Base-by-base conservation (phyloP, 2,329 filamentous ascomycete species). In the Colletotrichum scovillei region DNA sequence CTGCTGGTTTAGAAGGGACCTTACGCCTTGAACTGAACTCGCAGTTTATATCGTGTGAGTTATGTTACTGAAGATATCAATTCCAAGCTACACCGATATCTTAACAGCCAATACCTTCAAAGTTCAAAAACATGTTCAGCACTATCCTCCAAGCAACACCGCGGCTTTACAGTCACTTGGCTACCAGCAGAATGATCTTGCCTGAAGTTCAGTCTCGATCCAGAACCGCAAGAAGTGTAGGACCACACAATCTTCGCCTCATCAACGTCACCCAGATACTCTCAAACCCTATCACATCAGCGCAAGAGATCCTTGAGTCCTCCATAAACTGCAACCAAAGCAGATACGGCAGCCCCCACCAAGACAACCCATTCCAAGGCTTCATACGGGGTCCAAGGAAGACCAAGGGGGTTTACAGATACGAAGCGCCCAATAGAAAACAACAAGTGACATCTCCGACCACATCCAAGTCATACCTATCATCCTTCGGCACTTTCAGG, bases 241-340 rank as follows among this genome's bases (percentile, higher is more conserved):
- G 4, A 11, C 8, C 5, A 49, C 19, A 49, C 3, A n/a, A 49
- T 0, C 2, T 7, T 0, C 1, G 19, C 19, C 42, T 11, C 19
- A 8, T 2, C 3, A 49, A 49, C 3, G 8, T 0, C 8, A 49
- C 19, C 0, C 0, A 49, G 7, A 22, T 8, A 49, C 19, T n/a
- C 0, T 0, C 16, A n/a, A n/a, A 0, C 16, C 8, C 19, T 49
- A 0, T 4, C 7, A 0, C 4, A n/a, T n/a, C 19, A 22, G 16
- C 42, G 2, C 19, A 8, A 9, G 19, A 49, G 7, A 22, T 4
- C 19, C 8, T 49, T 1, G 19, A 11, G 19, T 2, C 8, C 42
- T 49, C 42, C 1, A n/a, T 11, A 0, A 49, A 19, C 42, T n/a
- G 19, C 1, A 49, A 49, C 3, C 19, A 49, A 11, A 49, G 42